phyloP scores from a whole-genome alignment of 2,329 filamentous ascomycete genomes.

The Fusarium subglutinans region DNA sequence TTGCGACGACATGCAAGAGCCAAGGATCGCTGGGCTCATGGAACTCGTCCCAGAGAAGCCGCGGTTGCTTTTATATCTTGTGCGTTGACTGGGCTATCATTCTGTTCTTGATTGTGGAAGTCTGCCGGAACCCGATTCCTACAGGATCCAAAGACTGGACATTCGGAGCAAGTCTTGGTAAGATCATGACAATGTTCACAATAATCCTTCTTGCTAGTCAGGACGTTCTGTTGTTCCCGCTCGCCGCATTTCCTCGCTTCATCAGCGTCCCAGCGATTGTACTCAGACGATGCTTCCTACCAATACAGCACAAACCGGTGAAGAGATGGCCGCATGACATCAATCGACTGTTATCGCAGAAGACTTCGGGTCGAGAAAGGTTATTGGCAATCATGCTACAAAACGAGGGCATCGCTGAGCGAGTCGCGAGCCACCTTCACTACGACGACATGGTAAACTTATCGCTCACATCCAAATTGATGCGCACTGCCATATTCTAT shows the following conservation, averaged over 20 bases:
- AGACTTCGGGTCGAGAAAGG: fast-evolving
- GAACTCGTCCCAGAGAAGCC: background rate
- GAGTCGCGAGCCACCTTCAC: slow-evolving; percentile 4
- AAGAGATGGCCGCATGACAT: background rate
- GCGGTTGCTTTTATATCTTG: slow-evolving; percentile 12
- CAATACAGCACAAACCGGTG: background rate
- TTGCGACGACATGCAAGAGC: background rate
- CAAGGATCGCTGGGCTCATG: background rate
- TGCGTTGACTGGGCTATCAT: slow-evolving; percentile 7
- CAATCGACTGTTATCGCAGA: background rate
- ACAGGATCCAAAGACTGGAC: slow-evolving; percentile 1
- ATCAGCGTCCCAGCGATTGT: background rate
- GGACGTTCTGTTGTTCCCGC: background rate
- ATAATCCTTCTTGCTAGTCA: background rate
- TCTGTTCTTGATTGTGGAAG: slow-evolving; percentile 1
- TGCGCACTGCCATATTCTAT: background rate
- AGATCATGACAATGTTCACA: slow-evolving; percentile 11
- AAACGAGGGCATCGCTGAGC: background rate
- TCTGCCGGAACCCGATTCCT: slow-evolving; percentile 6
- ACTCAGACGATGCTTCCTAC: background rate
- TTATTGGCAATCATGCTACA: background rate
- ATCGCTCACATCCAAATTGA: slow-evolving; percentile 4
- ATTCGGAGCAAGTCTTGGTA: background rate
- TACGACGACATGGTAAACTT: slow-evolving; percentile 12
- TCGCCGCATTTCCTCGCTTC: background rate